Base-by-base conservation (phyloP, 2,329 filamentous ascomycete species). In the Xylaria sp. region DNA sequence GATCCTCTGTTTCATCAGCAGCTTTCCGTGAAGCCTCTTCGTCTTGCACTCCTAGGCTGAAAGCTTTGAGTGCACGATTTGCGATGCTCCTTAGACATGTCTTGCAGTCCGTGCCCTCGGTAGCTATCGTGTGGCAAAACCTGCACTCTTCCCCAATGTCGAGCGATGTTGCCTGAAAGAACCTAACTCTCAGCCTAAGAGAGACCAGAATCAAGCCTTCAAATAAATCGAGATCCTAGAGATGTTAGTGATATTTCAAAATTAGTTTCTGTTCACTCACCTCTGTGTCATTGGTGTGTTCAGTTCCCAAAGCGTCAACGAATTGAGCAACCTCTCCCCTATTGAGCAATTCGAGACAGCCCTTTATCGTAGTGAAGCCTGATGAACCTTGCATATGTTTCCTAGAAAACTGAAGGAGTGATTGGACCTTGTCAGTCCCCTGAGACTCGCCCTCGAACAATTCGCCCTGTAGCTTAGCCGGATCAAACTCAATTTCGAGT, bases 281-380 rank as follows among this genome's bases (percentile, higher is more conserved):
- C 66, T 76, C 69, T 2, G 7, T 74, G 69, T 1, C 75, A 66
- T 21, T 35, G 7, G 31, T 17, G 15, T 21, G 9, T 17, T 57
- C 25, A 23, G 15, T 38, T 31, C 53, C 57, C 28, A 82, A 60
- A 4, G 68, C 69, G 0, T 73, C 71, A 3, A 80, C 61, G 50
- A 80, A 75, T 0, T 75, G 63, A 43, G 75, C 76, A 7, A 80
- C 67, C 6, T 83, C 82, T 0, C 74, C 67, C 2, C 77, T 72
- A 1, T 71, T 75, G 0, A 87, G 75, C 19, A 73, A 70, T 42
- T 80, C 77, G 2, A 82, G 72, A 57, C 81, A 83, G 0, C 66
- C 64, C 62, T 79, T 83, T 42, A 84, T 67, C 51, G 84, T 83
- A 35, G 80, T 78, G 57, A 85, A 84, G 58, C 76, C 82, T 6